A percentile compares a stretch with the other conserved stretches of the same genome.
These are phyloP conservation scores for Scheffersomyces stipitis DNA, from an alignment of 805 yeast species.

Conservation along the genomic window DNA sequence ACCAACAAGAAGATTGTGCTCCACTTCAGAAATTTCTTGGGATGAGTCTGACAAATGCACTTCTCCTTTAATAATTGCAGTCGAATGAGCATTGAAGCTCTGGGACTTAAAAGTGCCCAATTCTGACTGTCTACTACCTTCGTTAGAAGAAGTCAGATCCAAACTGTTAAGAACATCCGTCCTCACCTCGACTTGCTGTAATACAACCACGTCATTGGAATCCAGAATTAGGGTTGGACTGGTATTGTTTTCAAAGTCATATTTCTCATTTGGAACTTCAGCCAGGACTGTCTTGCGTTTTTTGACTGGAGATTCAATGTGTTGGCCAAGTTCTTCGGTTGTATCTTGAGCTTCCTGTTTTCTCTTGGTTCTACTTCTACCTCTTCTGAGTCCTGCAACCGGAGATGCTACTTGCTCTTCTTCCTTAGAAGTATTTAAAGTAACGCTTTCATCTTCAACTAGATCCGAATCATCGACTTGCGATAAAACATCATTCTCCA, in stretches of 20 bases:
- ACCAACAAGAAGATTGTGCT: too few species aligned
- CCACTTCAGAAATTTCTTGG: too few species aligned
- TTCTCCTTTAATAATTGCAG: constrained; percentile 1
- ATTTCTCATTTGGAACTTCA: too few species aligned
- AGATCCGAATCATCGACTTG: constrained; percentile 8
- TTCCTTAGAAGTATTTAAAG: neutral
- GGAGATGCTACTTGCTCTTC: neutral
- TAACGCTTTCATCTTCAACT: constrained; percentile 7
- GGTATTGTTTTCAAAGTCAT: too few species aligned
- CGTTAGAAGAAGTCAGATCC: neutral
- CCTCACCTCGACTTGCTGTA: too few species aligned
- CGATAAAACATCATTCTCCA: constrained; percentile 5
- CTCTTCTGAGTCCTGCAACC: constrained; percentile 1
- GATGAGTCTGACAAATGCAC: neutral
- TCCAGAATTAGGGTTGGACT: too few species aligned
- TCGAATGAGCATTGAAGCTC: constrained; percentile 3
- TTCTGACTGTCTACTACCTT: neutral
- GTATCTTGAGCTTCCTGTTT: too few species aligned
- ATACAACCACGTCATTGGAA: too few species aligned
- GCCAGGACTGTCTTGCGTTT: too few species aligned
- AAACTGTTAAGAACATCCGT: too few species aligned
- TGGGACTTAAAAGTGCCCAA: constrained; percentile 2
- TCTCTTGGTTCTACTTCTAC: neutral
- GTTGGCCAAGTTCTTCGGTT: too few species aligned
- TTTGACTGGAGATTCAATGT: too few species aligned